Base-by-base conservation (phyloP, 2,329 filamentous ascomycete genomes). In the Alternaria burnsii region DNA sequence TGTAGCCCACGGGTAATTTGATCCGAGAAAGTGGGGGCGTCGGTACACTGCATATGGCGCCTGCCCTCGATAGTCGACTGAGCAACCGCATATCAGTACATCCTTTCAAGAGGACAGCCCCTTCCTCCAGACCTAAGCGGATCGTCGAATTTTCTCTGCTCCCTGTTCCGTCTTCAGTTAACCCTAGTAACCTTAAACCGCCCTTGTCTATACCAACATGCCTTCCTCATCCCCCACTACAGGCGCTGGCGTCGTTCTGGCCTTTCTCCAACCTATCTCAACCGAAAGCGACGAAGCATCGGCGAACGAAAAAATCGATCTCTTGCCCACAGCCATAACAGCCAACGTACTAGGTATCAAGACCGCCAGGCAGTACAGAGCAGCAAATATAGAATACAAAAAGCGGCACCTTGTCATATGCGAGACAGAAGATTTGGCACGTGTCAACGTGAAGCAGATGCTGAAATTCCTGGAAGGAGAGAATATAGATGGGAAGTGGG, bases 371-470 rank as follows among this genome's bases (percentile, higher is more conserved):
- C 34, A 40, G 0, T 76, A 68, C 61, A 64, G 68, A 50, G 67
- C 71, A 5, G 70, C 64, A 3, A 65, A 70, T 59, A 42, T 68
- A 2, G 30, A 55, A 2, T 69, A 69, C 40, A 42, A 53, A 24
- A 71, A 70, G 42, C 69, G 65, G 41, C 54, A 69, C 40, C 63
- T 77, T 50, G n/a, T 70, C 16, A 43, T 77, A 4, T 71, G 71
- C 53, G 63, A 68, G n/a, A 47, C 72, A 1, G 59, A 66, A 4
- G 67, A 77, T 55, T 51, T 77, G 2, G 52, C 63, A 12, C 30
- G 47, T 1, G 53, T 71, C 9, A 61, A 68, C 20, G 44, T 72
- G 20, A 62, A 63, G 40, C 56, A 55, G 4, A 56, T 74, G 12
- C 41, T 59, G 10, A 68, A 65, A 7, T 47, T 58, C 9, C 40